Evolutionary conservation across 345 rosid species (phyloP), one percentile per base, ranked within the genome.

Genomic region (Ricinus communis): DNA sequence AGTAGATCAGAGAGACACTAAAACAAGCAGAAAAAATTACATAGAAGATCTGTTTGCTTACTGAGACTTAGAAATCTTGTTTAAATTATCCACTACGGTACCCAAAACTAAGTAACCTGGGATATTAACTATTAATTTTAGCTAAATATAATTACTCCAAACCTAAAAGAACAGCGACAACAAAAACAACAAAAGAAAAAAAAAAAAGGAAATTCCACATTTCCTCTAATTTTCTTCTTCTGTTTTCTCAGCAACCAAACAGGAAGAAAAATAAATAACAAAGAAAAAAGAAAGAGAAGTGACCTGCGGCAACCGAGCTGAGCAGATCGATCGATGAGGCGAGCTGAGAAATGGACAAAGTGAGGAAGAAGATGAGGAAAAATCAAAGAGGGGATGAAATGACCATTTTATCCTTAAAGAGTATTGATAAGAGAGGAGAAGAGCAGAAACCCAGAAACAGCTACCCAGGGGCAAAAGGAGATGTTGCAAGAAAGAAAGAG

Each of bases 401-500:
- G 70, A 79, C 79, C 27, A 30, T 67, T 66, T 66, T 75, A 59
- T 56, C 76, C 79, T 51, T 30, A 0, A n/a, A n/a, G n/a, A n/a
- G 21, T 21, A 3, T 47, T 7, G 8, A 59, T 15, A 28, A 31
- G 11, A 40, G 13, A 13, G 18, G n/a, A 5, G 40, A 12, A n/a
- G 15, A 18, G 2, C 9, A 63, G 38, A 8, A 50, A 53, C 57
- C 30, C 65, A 61, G 46, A 22, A 61, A 4, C 65, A 61, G n/a
- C 36, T 5, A 19, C 68, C n/a, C n/a, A 46, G 61, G 71, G 58
- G 31, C 47, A 66, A 19, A 5, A 10, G 1, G 55, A 60, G 71
- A 38, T 19, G 19, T 5, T 16, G n/a, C n/a, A n/a, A 30, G 0
- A 41, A 55, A 38, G 43, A 9, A 38, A 38, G 43, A 9, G 43